Evolutionary conservation across 2,329 filamentous ascomycete species (phyloP).

Genomic region (Fusarium sp.): DNA sequence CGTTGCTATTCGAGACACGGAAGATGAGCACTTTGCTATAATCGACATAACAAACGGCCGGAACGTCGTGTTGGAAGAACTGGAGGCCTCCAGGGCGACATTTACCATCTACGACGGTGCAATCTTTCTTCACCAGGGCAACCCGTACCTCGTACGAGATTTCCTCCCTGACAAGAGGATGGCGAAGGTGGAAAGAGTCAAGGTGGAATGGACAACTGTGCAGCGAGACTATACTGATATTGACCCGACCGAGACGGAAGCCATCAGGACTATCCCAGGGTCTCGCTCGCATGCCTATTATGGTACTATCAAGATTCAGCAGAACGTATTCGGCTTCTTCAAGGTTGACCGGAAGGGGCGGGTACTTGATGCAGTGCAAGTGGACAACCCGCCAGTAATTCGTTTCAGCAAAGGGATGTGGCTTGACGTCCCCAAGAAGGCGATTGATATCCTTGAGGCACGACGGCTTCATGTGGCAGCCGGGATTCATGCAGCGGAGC

Average conservation of each 20-base stretch:
- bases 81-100: conserved; percentile 94
- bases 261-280: conserved; percentile 73
- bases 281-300: conserved; percentile 78
- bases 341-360: conserved; percentile 88
- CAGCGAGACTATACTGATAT: conserved; percentile 95
- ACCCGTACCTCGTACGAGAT: conserved; percentile 88
- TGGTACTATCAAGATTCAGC: conserved; percentile 83
- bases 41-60: conserved; percentile 83
- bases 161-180: conserved; percentile 81
- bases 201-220: conserved; percentile 93
- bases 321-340: conserved; percentile 95
- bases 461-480: conserved; percentile 81
- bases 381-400: conserved; percentile 91
- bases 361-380: conserved; percentile 88
- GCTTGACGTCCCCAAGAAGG: conserved; percentile 84
- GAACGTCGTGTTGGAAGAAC: conserved; percentile 88
- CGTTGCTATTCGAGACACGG: conserved; percentile 87
- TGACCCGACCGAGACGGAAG: conserved; percentile 90
- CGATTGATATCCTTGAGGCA: conserved; percentile 78
- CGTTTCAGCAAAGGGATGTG: conserved; percentile 90
- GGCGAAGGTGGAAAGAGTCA: conserved; percentile 86
- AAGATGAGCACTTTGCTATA: conserved; percentile 91
- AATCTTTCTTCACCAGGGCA: conserved; percentile 96
- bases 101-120: conserved; percentile 97
- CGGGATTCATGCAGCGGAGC: conserved; percentile 93